Base-by-base conservation (phyloP, 208 protist genomes). In the Crithidia mellificae region DNA sequence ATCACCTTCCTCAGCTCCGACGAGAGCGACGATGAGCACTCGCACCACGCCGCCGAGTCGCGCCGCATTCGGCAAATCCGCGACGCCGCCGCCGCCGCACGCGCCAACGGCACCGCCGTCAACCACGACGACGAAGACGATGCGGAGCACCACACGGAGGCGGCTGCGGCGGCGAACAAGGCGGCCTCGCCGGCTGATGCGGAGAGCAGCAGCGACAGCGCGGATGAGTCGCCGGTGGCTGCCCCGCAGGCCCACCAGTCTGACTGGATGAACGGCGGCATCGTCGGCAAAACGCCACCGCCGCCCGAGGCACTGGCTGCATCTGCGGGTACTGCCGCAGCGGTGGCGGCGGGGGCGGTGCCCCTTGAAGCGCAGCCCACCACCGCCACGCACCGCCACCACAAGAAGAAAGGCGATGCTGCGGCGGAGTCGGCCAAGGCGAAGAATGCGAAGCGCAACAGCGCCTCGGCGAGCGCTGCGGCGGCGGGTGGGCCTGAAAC, bases 1-100 rank as follows among this genome's bases (percentile, higher is more conserved):
- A 74, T 78, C 64, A 92, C 90, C 2, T 93, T 95, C 67, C 79
- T 95, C 41, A 92, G 87, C 78, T 90, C 83, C 51, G 90, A 95
- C 68, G 90, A 95, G 36, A 93, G 87, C 73, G 85, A 93, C 58
- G 81, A 61, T 24, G 85, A 85, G 63, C 85, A 93, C 70, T 90
- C 84, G 30, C 85, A 92, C 81, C 78, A 92, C 72, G 72, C 83
- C 9, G 74, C 79, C 2, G 80, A 91, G 71, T 79, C 77, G 32
- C 83, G 85, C 2, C 78, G 76, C 22, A 77, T 72, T 25, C 61
- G 70, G 47, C 57, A 77, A 24, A 64, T 63, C 14, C 61, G 58
- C 38, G 69, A 74, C 49, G 41, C 54, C 58, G 55, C 63, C 5
- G 69, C 55, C 12, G 59, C 66, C 30, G 68, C 44, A 15, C 67